Evolutionary conservation across 495 filamentous ascomycete species (phyloP), one percentile per base, ranked within the genome.

Genomic region (Annulohypoxylon nitens): DNA sequence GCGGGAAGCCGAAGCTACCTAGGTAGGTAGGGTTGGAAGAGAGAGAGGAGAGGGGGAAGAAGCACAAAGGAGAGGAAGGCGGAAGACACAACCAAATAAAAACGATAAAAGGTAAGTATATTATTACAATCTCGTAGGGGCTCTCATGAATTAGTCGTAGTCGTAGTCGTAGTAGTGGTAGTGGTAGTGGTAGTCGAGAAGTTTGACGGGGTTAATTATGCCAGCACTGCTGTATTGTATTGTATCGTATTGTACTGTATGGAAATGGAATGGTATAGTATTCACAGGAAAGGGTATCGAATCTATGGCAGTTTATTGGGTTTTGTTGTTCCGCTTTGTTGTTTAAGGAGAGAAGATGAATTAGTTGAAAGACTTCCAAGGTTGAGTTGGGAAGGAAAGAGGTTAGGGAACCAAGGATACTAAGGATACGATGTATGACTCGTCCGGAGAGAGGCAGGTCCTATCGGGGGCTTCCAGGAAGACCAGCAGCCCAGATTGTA

Each of bases 341-440:
- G 23, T 47, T 59, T 47, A 63, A 64, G 45, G 61, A 70, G 36
- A 65, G 61, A 70, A 36, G 64, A 60, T 47, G 36, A 14, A 16
- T n/a, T 16, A 58, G 34, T 36, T 61, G 48, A 57, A 50, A 37
- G 51, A 3, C 25, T 43, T 39, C 36, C 36, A 39, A 39, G 36
- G 36, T 39, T 51, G 39, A 12, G 36, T 39, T 51, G 39, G 33
- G 61, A 34, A 51, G 45, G 53, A 58, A 65, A 48, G 60, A 71
- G 41, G 68, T 71, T 61, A 71, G 68, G 64, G 68, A 61, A 65
- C 59, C 68, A 45, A 50, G 61, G 61, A 71, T 61, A 61, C 55
- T 39, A 45, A 50, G 68, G 61, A 71, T 66, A 61, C 57, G 47
- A 51, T 71, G 69, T 71, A 71, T 71, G 69, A 71, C 69, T 71